Percentiles rank a stretch among this genome's conserved stretches.
Evolutionary conservation across 495 filamentous ascomycete genomes (phyloP).

Genomic region (Podospora appendiculata): DNA sequence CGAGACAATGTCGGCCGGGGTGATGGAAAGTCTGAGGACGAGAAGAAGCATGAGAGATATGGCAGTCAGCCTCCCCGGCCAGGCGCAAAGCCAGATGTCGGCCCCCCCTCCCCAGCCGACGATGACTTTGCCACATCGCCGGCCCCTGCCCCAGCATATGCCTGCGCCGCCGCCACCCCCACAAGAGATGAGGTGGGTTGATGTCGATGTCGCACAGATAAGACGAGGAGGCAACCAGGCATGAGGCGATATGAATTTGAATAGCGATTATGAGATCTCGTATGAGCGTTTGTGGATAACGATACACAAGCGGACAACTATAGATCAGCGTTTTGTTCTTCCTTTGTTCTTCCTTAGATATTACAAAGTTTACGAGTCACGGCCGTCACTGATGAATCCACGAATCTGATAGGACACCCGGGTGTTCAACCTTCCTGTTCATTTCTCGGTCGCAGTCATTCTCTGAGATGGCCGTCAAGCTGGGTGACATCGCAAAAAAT

Average conservation of each 20-base stretch:
- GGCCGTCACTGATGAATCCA: too few species aligned
- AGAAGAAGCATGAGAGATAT: slow-evolving; percentile 14
- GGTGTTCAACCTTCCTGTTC: too few species aligned
- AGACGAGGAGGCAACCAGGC: slow-evolving; percentile 16
- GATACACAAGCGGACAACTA: too few species aligned
- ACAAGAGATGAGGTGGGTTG: slow-evolving; percentile 32
- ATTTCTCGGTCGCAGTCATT: too few species aligned
- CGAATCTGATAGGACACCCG: too few species aligned
- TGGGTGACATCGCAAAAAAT: too few species aligned
- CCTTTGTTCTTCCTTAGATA: too few species aligned
- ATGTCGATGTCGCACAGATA: slow-evolving; percentile 27
- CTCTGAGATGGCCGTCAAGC: too few species aligned
- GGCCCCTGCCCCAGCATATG: background rate
- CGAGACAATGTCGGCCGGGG: slow-evolving; percentile 29
- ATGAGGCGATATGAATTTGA: background rate
- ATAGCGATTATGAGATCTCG: too few species aligned
- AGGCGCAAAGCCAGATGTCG: slow-evolving; percentile 18
- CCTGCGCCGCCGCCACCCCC: slow-evolving; percentile 5
- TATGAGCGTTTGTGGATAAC: too few species aligned
- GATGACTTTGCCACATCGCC: background rate
- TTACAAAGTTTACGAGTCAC: too few species aligned
- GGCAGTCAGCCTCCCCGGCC: background rate
- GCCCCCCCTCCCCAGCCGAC: slow-evolving; percentile 7
- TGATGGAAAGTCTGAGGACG: slow-evolving; percentile 23
- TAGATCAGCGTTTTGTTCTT: too few species aligned